phyloP scores from a whole-genome alignment of 2,329 filamentous ascomycete genomes.

The Mariannaea sp. region DNA sequence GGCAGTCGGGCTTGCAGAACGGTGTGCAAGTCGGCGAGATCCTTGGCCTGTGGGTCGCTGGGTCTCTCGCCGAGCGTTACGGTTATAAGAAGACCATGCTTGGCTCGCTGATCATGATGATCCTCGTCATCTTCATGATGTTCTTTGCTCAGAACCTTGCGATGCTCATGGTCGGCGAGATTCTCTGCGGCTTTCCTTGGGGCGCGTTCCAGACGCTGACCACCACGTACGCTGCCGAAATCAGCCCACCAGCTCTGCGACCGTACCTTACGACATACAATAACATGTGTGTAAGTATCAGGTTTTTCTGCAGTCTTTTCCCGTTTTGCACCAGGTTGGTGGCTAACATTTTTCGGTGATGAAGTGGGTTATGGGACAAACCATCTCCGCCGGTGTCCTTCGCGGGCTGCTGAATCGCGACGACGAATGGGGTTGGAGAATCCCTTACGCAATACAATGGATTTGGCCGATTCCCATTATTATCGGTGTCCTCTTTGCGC shows the following conservation, averaged over 20 bases:
- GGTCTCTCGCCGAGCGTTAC: constrained; percentile 48
- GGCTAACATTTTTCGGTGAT: too few species aligned
- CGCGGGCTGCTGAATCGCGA: too few species aligned
- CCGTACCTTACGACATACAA: constrained; percentile 41
- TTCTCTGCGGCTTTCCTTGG: constrained; percentile 49
- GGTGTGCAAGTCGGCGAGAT: constrained; percentile 50
- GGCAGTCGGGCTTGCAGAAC: constrained; percentile 52
- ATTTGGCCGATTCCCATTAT: constrained; percentile 30
- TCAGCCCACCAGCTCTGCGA: constrained; percentile 40
- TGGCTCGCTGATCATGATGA: constrained; percentile 42
- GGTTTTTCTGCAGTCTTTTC: too few species aligned
- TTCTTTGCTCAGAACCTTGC: constrained; percentile 40
- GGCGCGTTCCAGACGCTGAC: constrained; percentile 47
- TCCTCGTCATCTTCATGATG: constrained; percentile 47
- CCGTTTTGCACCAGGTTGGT: too few species aligned
- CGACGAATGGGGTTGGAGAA: constrained; percentile 33
- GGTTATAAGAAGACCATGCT: constrained; percentile 50
- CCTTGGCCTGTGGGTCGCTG: constrained; percentile 50
- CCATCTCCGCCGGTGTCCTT: too few species aligned
- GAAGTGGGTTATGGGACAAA: too few species aligned
- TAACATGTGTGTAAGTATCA: too few species aligned
- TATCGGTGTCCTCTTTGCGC: background rate
- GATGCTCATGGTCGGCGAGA: constrained; percentile 48
- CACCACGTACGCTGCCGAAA: constrained; percentile 49
- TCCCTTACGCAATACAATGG: constrained; percentile 37